A percentile compares a stretch with the other conserved stretches of the same genome.
Conservation (phyloP, 1,284 basidiomycete species). For the Cryptococcus sp. region DNA sequence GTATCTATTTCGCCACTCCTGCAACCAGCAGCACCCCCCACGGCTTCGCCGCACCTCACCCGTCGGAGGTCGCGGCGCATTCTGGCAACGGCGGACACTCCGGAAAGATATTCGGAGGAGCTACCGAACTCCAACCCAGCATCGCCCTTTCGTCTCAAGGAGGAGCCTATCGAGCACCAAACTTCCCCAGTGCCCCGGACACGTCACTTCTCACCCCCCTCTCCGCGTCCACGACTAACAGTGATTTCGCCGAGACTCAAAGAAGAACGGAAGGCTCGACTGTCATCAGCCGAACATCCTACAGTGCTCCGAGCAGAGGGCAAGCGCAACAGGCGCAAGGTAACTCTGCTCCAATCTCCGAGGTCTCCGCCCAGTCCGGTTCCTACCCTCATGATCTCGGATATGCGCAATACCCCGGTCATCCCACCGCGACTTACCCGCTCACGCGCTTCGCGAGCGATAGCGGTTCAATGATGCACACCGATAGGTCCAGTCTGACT, state of each 20-base stretch:
- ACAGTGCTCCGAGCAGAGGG: conserved; percentile 8
- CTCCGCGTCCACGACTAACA: conserved; percentile 5
- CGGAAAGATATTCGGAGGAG: conserved; percentile 21
- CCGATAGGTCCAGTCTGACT: conserved; percentile 3
- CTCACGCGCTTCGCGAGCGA: conserved; percentile 23
- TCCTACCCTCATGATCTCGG: conserved; percentile 10
- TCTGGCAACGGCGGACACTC: conserved; percentile 35
- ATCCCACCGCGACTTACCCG: conserved; percentile 17
- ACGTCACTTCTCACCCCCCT: conserved; percentile 16
- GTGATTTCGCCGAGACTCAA: conserved; percentile 9
- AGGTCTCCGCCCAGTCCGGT: conserved; percentile 4
- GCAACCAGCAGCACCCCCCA: conserved; percentile 31
- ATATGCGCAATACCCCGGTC: conserved; percentile 16
- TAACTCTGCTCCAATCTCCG: conserved; percentile 4
- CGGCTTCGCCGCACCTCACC: conserved; percentile 44
- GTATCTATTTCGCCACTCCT: conserved; percentile 31
- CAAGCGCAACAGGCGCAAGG: background rate
- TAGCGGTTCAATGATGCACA: conserved; percentile 11
- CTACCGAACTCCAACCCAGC: conserved; percentile 13
- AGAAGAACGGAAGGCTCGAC: no score
- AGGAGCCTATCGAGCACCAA: conserved; percentile 9
- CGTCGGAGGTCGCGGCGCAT: conserved; percentile 44
- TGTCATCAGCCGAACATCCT: background rate
- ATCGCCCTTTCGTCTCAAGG: conserved; percentile 8
- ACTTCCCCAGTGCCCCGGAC: conserved; percentile 5